A percentile compares a stretch with the other conserved stretches of the same genome.
Conservation (phyloP, 2,329 filamentous ascomycete species). For the Neoarthrinium moseri region DNA sequence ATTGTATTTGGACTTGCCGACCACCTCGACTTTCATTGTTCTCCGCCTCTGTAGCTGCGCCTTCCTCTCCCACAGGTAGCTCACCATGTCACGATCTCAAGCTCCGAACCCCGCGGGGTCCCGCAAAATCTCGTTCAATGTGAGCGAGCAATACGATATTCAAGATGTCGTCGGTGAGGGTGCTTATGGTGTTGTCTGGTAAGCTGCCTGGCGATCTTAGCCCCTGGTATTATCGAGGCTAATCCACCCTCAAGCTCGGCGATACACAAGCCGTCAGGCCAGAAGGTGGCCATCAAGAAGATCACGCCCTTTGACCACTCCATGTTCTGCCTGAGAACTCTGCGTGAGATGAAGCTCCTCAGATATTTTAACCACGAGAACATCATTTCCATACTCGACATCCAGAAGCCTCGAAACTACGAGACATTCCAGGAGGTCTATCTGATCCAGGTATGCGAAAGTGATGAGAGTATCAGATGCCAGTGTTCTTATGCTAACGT, state of each 20-base stretch:
- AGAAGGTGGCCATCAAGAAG: constrained; percentile 99
- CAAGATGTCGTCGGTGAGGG: constrained; percentile 99
- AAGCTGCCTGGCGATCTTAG: constrained; percentile 39
- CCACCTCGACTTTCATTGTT: not conserved
- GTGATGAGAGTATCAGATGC: too few species aligned
- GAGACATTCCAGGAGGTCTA: constrained; percentile 98
- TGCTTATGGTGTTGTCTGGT: constrained; percentile 98
- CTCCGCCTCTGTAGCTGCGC: not conserved
- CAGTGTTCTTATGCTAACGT: too few species aligned
- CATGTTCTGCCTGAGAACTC: constrained; percentile 95
- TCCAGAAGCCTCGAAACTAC: constrained; percentile 95
- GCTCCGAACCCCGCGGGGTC: constrained; percentile 60
- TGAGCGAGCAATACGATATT: constrained; percentile 99
- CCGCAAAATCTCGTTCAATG: constrained; percentile 99
- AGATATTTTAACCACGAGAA: constrained; percentile 99
- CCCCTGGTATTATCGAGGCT: not conserved
- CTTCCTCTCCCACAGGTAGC: constrained; percentile 8
- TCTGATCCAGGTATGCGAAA: constrained; percentile 82
- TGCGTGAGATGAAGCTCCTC: constrained; percentile 98
- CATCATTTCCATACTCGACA: constrained; percentile 98
- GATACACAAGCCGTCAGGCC: constrained; percentile 94
- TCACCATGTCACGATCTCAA: constrained; percentile 55
- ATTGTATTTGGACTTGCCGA: not conserved
- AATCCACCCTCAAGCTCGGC: constrained; percentile 66
- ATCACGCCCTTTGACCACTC: constrained; percentile 99